Evolutionary conservation across 1,284 basidiomycete genomes (phyloP), one percentile per base, ranked within the genome.

Genomic region (Cutaneotrichosporon mucoides): DNA sequence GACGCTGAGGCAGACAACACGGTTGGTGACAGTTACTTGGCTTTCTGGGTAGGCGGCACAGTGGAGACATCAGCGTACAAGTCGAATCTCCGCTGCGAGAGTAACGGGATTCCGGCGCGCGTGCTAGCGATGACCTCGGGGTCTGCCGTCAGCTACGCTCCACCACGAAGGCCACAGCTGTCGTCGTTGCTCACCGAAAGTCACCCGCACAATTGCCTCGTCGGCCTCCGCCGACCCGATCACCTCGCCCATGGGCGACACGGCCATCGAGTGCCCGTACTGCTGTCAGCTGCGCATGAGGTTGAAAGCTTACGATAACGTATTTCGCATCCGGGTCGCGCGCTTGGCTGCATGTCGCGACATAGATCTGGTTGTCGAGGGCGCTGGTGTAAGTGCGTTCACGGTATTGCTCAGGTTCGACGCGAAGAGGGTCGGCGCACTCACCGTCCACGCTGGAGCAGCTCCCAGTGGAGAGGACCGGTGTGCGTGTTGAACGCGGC

Each of bases 381-480:
- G 92, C 92, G 52, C 92, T 83, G 34, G 34, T 5, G 46, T 48
- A 12, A 48, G 46, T 40, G 24, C 3, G 24, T 24, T 3, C 24
- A 2, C 3, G 2, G 24, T 24, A 24, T 24, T 24, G 24, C 24
- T 24, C 24, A 24, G 2, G 3, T 24, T 24, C n/a, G n/a, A n/a
- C n/a, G 3, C 24, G 24, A 24, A 24, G 24, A 24, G 24, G 24
- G 24, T 24, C 24, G 3, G 24, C 24, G 24, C 24, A 16, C 46
- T 4, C 11, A 48, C 46, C 51, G 85, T 85, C 41, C 51, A 51
- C 89, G 84, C 69, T 90, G 88, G 9, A 96, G 81, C 3, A 96
- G 81, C 71, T 93, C 90, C 92, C 92, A 96, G 72, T 95, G 90
- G 49, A 94, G 80, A 0, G 92, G 92, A 0, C 93, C 92, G 0